Base-by-base conservation (phyloP, 495 filamentous ascomycete species). In the Penicillium desertorum region DNA sequence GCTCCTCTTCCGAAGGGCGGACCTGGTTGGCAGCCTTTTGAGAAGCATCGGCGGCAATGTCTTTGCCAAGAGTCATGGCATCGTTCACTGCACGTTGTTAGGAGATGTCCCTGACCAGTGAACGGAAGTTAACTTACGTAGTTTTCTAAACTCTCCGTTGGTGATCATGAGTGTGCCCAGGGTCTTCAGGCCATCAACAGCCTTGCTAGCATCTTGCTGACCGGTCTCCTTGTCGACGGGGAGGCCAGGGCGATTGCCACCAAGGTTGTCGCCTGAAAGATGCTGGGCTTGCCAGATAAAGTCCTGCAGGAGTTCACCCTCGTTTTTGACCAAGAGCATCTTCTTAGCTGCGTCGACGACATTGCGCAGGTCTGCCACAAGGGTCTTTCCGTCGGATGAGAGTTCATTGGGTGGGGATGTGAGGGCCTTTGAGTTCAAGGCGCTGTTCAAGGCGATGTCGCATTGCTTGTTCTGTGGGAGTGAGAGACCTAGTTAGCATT, bases 61-160 rank as follows among this genome's bases (percentile, higher is more conserved):
- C 92, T 20, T 91, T 89, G 36, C 94, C 65, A 20, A 98, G 78
- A 45, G 91, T 76, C 32, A 81, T 83, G n/a, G 90, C 89, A 78
- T 98, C 94, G 51, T 81, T 91, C 57, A 98, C 90, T 94, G 58
- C 17, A 23, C 0, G 23, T 56, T 16, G 51, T 79, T 68, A 80
- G 73, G 14, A 11, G 3, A 23, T n/a, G 10, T 6, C 7, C 10
- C 8, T 14, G 14, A 45, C 45, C 29, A 8, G 4, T 4, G 49
- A 19, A 36, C 4, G 10, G 6, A 8, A 12, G 37, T 36, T 34
- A 5, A 86, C 90, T 71, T 80, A 94, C 90, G 73, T 20, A 97
- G 83, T 78, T 97, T 97, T 45, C 92, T 83, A 79, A 97, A 97
- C 75, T 97, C 92, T 57, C 94, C 95, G 61, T 98, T 98, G 57